These are phyloP conservation scores for Chara braunii DNA, from an alignment of 139 green algal genomes.

Conservation along the genomic window DNA sequence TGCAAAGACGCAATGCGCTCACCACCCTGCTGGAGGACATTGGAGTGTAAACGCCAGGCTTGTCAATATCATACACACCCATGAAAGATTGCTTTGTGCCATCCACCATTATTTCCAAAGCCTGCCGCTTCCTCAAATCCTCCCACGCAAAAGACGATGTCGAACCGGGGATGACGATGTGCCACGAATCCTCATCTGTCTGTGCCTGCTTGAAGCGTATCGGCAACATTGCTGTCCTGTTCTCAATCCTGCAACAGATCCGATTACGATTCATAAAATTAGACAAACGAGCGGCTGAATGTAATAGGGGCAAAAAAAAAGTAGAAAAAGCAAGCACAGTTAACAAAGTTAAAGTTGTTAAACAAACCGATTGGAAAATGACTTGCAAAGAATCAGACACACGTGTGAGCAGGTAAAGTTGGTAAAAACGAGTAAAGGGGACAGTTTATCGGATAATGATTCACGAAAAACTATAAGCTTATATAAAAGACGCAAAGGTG, in stretches of 20 bases:
- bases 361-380: too few species aligned
- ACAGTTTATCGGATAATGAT: too few species aligned
- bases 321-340: too few species aligned
- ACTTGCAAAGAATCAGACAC: too few species aligned
- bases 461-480: too few species aligned
- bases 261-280: too few species aligned
- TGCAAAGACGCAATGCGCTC: slow-evolving; percentile 7
- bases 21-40: neutral
- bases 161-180: slow-evolving; percentile 7
- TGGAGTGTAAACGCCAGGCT: slow-evolving; percentile 10
- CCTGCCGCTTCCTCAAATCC: neutral
- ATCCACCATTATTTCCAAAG: slow-evolving; percentile 39
- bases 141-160: slow-evolving; percentile 26
- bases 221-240: slow-evolving; percentile 11
- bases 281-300: too few species aligned
- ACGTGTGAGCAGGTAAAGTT: too few species aligned
- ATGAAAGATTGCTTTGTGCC: slow-evolving; percentile 13
- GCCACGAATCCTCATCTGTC: slow-evolving; percentile 1
- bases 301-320: too few species aligned
- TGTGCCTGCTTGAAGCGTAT: slow-evolving; percentile 30
- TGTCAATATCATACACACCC: neutral
- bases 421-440: too few species aligned
- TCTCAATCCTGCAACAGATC: slow-evolving; percentile 36
- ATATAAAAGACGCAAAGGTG: too few species aligned
- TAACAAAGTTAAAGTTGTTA: too few species aligned